Base-by-base conservation (phyloP, 805 yeast species). In the Ogataea kodamae region DNA sequence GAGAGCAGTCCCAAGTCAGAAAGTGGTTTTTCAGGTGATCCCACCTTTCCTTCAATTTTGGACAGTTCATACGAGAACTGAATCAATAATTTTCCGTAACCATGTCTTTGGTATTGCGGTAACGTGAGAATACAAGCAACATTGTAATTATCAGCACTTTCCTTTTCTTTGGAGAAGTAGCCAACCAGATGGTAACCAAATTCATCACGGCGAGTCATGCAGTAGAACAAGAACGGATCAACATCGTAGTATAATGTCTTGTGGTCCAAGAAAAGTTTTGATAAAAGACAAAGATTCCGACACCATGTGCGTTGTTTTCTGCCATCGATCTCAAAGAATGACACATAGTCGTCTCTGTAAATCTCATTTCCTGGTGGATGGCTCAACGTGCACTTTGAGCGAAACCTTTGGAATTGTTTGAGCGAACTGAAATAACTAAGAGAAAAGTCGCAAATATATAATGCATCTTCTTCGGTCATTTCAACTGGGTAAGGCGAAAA, bases 311-410 rank as follows among this genome's bases (percentile, higher is more conserved):
- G 70, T 63, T 92, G 98, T 47, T 84, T 83, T 38, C 96, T 69
- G 8, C 99, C 99, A 61, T 92, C 99, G 43, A 92, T 89, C 57
- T 92, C 99, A 70, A 90, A 92, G 56, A 92, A 92, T 11, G 96
- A 85, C 23, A 92, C 90, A 49, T 81, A 77, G 30, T 82, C 89
- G 58, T 92, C 97, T 30, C 98, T 68, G 59, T 92, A 92, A 14
- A 92, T 89, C 54, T 92, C 98, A 62, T 92, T 92, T 0, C 99
- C 99, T 0, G 99, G 99, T 1, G 99, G 99, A 53, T 90, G 97
- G 55, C 81, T 78, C 62, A 92, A 68, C 2, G 94, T 81, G 56
- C 94, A 84, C 55, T 92, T 92, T 17, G 76, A 59, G 52, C 97
- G 70, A 63, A 87, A 92, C 43, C 99, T 68, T 62, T 92, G 94